Conservation (phyloP, 2,329 filamentous ascomycete species). For the Stagonosporopsis vannaccii region DNA sequence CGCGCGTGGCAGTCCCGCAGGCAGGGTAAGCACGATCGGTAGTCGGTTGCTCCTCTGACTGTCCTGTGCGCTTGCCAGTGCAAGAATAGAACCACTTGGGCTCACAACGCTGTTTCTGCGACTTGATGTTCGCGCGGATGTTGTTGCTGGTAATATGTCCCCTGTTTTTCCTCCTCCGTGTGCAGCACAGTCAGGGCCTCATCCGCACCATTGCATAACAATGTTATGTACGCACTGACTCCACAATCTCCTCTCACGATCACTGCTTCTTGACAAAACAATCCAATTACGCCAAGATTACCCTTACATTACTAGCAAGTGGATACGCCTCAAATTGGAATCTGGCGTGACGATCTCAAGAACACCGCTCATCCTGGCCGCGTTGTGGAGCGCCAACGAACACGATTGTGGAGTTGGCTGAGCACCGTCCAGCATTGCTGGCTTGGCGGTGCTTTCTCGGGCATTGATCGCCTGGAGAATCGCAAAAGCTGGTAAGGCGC, state of each 20-base stretch:
- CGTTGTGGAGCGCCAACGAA: conserved; percentile 8
- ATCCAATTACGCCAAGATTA: conserved; percentile 9
- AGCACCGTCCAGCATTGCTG: conserved; percentile 5
- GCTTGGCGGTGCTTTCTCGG: conserved; percentile 11
- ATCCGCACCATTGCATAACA: conserved; percentile 3
- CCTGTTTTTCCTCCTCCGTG: conserved; percentile 2
- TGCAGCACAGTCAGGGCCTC: conserved; percentile 1
- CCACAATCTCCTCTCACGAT: neutral
- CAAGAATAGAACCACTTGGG: conserved; percentile 8
- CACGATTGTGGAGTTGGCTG: conserved; percentile 4
- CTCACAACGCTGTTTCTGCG: neutral
- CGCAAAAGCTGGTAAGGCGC: conserved; percentile 2
- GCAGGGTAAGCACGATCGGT: conserved; percentile 16
- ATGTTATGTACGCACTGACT: conserved; percentile 7
- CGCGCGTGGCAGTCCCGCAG: conserved; percentile 8
- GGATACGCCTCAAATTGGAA: conserved; percentile 2
- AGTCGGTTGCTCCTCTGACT: conserved; percentile 8
- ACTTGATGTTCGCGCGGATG: neutral
- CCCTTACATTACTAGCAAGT: conserved; percentile 11
- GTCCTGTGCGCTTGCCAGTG: conserved; percentile 6
- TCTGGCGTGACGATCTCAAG: conserved; percentile 4
- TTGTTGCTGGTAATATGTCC: too few relatives aligned
- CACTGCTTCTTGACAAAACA: conserved; percentile 2
- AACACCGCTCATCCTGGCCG: conserved; percentile 1
- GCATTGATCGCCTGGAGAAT: conserved; percentile 13